Percentiles rank a stretch among this genome's conserved stretches.
These are phyloP conservation scores for Diplosphaera chodatii DNA, from an alignment of 139 green algal genomes.

Conservation along the genomic window DNA sequence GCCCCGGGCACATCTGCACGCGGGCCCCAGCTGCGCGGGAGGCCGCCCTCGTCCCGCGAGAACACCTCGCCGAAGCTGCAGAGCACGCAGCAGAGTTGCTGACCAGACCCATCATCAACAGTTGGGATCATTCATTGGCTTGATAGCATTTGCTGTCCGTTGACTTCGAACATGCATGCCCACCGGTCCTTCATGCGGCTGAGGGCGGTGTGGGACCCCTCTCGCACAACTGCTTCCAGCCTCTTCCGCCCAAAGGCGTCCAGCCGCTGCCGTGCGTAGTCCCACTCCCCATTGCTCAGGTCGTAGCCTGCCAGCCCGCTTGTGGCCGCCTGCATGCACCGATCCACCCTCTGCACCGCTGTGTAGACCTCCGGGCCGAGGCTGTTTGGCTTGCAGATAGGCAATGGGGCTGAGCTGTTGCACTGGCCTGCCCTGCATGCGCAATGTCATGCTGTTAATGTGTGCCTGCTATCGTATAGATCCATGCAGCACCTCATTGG, in stretches of 20 bases:
- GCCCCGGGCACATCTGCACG: constrained; percentile 61
- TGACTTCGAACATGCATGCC: no score
- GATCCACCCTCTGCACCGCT: no score
- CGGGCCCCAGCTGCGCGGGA: constrained; percentile 69
- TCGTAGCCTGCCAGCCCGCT: constrained; percentile 41
- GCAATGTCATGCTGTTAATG: no score
- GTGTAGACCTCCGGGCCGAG: no score
- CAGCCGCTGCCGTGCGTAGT: constrained; percentile 20
- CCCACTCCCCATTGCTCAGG: constrained; percentile 24
- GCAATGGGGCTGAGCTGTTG: no score
- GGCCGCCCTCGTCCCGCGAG: constrained; percentile 55
- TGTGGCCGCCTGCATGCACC: constrained; percentile 12
- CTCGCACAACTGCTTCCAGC: constrained; percentile 45
- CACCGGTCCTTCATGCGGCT: constrained; percentile 70
- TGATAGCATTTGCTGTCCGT: no score
- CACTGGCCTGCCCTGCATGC: no score
- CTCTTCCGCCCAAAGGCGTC: neutral
- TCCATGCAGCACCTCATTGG: neutral
- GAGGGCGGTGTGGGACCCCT: constrained; percentile 67
- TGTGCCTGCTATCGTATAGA: no score
- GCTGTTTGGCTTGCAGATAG: no score
- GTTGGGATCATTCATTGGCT: no score
- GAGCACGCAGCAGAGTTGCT: neutral
- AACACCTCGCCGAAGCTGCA: constrained; percentile 69
- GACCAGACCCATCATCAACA: no score